Base-by-base conservation (phyloP, 495 filamentous ascomycete genomes). In the Daldinia vernicosa region DNA sequence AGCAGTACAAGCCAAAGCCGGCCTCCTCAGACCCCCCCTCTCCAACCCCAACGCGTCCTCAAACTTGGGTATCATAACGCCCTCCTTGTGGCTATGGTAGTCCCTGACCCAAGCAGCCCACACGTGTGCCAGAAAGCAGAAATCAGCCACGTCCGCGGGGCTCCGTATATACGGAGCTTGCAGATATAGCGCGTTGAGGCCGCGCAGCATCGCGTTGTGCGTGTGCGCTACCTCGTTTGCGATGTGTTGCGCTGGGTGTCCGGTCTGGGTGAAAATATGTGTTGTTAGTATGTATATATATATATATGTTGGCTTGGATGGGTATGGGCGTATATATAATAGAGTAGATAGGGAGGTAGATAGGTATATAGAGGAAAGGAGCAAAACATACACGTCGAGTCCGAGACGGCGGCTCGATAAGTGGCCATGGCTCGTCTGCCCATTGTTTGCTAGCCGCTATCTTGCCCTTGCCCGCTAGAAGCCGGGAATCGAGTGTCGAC, bases 171-270 rank as follows among this genome's bases (percentile, higher is more conserved):
- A 69, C 0, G 80, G 82, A 0, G 83, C 81, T 76, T 86, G 84
- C 8, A 82, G 72, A 70, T 83, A 84, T 55, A 86, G 82, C 39
- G 76, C 74, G 67, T 87, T 87, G 15, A 87, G 79, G 14, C 75
- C 76, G 47, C 85, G 84, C 60, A 84, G 71, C 50, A 86, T 78
- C 35, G 77, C 68, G 74, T 87, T 87, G 76, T 86, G 84, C 9
- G 81, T 69, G 52, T 81, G 73, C 3, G 79, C 70, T 77, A 86
- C 83, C 26, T 82, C 77, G 12, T 80, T 78, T 15, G 82, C 84
- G 28, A 79, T 77, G 52, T 79, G 47, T 3, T 74, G 69, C 8
- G 76, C 67, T 22, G 74, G 40, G 19, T 74, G 69, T 3, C 71
- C 51, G 26, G 69, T 65, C 75, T 77, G 19, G 50, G 30, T 32